These are phyloP conservation scores for Tulasnella sp. DNA, from an alignment of 768 basidiomycete genomes.

Conservation along the genomic window DNA sequence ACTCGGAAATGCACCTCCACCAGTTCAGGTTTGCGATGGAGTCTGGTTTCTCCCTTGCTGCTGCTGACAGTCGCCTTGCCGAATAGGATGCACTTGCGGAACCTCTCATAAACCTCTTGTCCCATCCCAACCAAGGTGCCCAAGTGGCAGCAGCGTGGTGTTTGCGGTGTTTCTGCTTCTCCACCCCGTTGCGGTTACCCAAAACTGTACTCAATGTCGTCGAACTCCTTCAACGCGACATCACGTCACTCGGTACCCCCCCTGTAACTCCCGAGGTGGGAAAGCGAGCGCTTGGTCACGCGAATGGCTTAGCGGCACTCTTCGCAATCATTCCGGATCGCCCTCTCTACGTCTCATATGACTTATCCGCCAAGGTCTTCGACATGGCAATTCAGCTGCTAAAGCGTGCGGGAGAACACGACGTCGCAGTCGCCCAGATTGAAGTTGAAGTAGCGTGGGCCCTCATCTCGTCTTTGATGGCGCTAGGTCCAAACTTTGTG, in stretches of 20 bases:
- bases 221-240: conserved; percentile 79
- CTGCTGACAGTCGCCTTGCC: not conserved
- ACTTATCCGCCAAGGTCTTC: conserved; percentile 83
- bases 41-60: not conserved
- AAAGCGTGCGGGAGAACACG: conserved; percentile 87
- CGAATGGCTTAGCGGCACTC: conserved; percentile 84
- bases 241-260: conserved; percentile 67
- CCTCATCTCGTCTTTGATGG: conserved; percentile 82
- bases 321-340: conserved; percentile 80
- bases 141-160: conserved; percentile 84
- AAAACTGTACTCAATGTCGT: conserved; percentile 71
- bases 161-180: conserved; percentile 84
- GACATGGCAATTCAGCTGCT: conserved; percentile 87
- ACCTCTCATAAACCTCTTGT: conserved; percentile 75
- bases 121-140: conserved; percentile 84
- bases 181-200: conserved; percentile 79
- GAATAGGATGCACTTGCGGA: conserved; percentile 77
- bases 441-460: conserved; percentile 96
- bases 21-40: conserved; percentile 60
- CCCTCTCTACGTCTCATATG: conserved; percentile 92
- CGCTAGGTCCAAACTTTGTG: conserved; percentile 89
- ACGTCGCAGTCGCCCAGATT: conserved; percentile 70
- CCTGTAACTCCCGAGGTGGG: conserved; percentile 66
- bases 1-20: conserved; percentile 86
- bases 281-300: conserved; percentile 73